Evolutionary conservation across 371 early-diverging fungal species (phyloP).

Genomic region (Syncephalastrum monosporum): DNA sequence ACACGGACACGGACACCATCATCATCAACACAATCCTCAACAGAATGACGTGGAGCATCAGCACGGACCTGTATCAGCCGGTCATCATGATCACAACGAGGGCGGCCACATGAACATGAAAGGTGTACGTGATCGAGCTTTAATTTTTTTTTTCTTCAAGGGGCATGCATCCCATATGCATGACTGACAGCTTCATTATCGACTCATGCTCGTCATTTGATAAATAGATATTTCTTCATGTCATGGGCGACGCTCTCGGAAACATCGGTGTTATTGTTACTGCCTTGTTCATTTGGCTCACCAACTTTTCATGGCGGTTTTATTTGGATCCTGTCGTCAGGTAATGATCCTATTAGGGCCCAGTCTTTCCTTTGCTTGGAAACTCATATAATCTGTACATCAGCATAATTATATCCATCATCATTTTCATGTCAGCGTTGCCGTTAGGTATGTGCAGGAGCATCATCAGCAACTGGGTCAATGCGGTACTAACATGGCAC

Average conservation of each 20-base stretch:
- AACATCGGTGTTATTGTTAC: conserved; percentile 89
- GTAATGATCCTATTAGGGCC: conserved; percentile 52
- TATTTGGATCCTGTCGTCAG: conserved; percentile 78
- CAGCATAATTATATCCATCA: conserved; percentile 35
- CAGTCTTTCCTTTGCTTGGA: conserved; percentile 49
- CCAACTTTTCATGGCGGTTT: conserved; percentile 63
- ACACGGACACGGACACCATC: conserved; percentile 19
- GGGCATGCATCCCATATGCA: too few relatives aligned
- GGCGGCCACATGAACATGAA: conserved; percentile 81
- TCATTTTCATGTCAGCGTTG: conserved; percentile 39
- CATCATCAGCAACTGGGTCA: background rate
- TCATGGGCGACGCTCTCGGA: conserved; percentile 93
- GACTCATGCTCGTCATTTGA: background rate
- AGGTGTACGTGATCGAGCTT: conserved; percentile 49
- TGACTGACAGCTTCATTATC: too few relatives aligned
- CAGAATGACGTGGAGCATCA: conserved; percentile 31
- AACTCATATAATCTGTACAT: background rate
- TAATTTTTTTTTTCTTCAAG: conserved; percentile 1
- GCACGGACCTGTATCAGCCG: conserved; percentile 19
- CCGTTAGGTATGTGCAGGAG: conserved; percentile 29
- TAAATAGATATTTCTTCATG: conserved; percentile 82
- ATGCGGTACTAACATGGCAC: background rate
- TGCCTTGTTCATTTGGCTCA: conserved; percentile 79
- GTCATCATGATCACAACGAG: conserved; percentile 13
- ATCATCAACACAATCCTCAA: conserved; percentile 26